Conservation (phyloP, 257 asterid genomes). For the Primulina eburnea region DNA sequence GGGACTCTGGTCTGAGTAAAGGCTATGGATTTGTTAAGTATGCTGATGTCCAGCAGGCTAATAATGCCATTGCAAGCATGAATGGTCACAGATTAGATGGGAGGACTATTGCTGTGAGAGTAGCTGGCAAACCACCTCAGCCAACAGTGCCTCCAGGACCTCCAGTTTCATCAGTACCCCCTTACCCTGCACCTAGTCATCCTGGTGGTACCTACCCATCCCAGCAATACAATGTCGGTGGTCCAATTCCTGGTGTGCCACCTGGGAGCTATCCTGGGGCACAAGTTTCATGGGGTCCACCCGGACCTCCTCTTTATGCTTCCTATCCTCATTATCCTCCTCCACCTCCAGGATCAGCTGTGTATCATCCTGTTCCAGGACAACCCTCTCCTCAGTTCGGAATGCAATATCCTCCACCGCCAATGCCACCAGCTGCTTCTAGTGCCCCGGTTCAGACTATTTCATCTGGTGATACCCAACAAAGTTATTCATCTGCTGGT, state of each 20-base stretch:
- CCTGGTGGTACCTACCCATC: slow-evolving; percentile 66
- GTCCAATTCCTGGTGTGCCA: slow-evolving; percentile 56
- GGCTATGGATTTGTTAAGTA: slow-evolving; percentile 97
- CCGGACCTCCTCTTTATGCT: slow-evolving; percentile 59
- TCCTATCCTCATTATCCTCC: slow-evolving; percentile 71
- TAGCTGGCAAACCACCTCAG: slow-evolving; percentile 92
- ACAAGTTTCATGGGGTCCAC: slow-evolving; percentile 79
- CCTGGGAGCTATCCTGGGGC: slow-evolving; percentile 59
- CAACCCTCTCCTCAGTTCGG: slow-evolving; percentile 57
- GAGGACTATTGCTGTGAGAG: slow-evolving; percentile 91
- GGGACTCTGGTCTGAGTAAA: slow-evolving; percentile 67
- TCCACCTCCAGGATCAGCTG: slow-evolving; percentile 77
- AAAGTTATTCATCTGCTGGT: slow-evolving; percentile 52
- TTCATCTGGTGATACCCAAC: slow-evolving; percentile 60
- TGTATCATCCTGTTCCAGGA: slow-evolving; percentile 60
- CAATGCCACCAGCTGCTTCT: slow-evolving; percentile 57
- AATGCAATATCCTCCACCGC: slow-evolving; percentile 69
- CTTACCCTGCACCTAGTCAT: slow-evolving; percentile 61
- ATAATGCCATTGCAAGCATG: slow-evolving; percentile 85
- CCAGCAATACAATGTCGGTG: slow-evolving; percentile 75
- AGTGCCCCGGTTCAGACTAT: slow-evolving; percentile 42
- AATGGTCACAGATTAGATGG: slow-evolving; percentile 90
- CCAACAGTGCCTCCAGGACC: slow-evolving; percentile 87
- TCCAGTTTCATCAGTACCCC: slow-evolving; percentile 60
- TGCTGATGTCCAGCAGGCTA: slow-evolving; percentile 81